Base-by-base conservation (phyloP, 768 basidiomycete species). In the Collybia sordida region DNA sequence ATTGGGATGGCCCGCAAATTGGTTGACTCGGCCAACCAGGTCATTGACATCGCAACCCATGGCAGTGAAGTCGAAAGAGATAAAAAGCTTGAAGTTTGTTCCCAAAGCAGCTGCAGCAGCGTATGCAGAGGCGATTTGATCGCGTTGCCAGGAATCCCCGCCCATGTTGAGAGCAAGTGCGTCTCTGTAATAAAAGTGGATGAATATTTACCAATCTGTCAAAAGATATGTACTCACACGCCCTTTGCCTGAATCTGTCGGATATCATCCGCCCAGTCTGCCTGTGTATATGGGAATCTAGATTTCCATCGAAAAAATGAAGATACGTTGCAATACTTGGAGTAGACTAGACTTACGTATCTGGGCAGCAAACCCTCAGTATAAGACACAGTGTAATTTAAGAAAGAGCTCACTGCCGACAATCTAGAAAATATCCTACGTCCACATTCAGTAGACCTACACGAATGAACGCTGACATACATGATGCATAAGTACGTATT, bases 161-260 rank as follows among this genome's bases (percentile, higher is more conserved):
- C 86, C 85, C 38, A 85, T 69, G 64, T 88, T 88, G 23, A 86
- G 65, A 0, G 84, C 84, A 46, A 86, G 73, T 0, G 79, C 86
- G 52, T 86, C 83, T 12, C 75, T 79, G 47, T 21, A 12, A 23
- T 23, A 23, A 22, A 6, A 34, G 35, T 75, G 68, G 58, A 67
- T 70, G 39, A 59, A 49, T 15, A 36, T 15, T 24, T 25, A 35
- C 25, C 11, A 21, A 24, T n/a, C 3, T 14, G 1, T 17, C 3
- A 47, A 28, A 35, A 25, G 21, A 8, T 42, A 28, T 4, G 34
- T 9, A 67, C 75, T 22, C 62, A 78, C 76, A 75, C 63, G 44
- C 74, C 73, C 39, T 67, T 71, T 18, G 71, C 68, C 14, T 65
- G 59, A 25, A 80, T 75, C 38, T 68, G 62, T 37, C 57, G 60